These are phyloP conservation scores for Amanita thiersii DNA, from an alignment of 768 basidiomycete species.

Conservation along the genomic window DNA sequence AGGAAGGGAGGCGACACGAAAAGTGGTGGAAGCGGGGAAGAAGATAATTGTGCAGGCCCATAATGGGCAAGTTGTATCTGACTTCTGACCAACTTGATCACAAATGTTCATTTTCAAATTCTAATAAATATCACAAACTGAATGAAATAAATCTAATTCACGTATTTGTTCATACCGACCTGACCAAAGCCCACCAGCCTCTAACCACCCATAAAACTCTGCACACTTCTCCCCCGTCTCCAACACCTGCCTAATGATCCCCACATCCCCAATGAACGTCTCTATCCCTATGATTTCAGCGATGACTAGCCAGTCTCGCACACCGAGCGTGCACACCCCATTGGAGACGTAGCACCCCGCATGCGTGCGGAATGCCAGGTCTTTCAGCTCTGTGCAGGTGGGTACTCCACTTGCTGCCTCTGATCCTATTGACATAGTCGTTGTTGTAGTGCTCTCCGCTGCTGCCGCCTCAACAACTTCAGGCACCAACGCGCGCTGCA, in stretches of 20 bases:
- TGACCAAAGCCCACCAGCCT: too few species aligned
- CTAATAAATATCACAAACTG: too few species aligned
- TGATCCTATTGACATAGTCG: too few species aligned
- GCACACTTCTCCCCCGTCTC: conserved; percentile 23
- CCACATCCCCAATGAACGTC: conserved; percentile 23
- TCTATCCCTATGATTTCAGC: conserved; percentile 25
- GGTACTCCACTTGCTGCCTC: too few species aligned
- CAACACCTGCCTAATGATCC: conserved; percentile 20
- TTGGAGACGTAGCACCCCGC: conserved; percentile 29
- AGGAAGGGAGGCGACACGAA: conserved; percentile 31
- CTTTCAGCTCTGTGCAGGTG: conserved; percentile 24
- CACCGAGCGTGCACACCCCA: conserved; percentile 31
- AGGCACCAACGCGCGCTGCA: conserved; percentile 31
- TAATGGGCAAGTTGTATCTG: conserved; percentile 12
- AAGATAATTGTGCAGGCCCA: too few species aligned
- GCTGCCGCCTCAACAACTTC: conserved; percentile 19
- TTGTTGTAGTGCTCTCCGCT: too few species aligned
- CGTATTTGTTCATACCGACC: too few species aligned
- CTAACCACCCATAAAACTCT: conserved; percentile 18
- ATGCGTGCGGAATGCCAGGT: conserved; percentile 33
- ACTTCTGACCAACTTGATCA: too few species aligned
- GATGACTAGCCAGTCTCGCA: conserved; percentile 27
- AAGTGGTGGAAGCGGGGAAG: too few species aligned
- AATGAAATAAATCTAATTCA: too few species aligned
- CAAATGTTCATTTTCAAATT: too few species aligned